These are phyloP conservation scores for Cutaneotrichosporon curvatum DNA, from an alignment of 1,284 basidiomycete species.

Conservation along the genomic window DNA sequence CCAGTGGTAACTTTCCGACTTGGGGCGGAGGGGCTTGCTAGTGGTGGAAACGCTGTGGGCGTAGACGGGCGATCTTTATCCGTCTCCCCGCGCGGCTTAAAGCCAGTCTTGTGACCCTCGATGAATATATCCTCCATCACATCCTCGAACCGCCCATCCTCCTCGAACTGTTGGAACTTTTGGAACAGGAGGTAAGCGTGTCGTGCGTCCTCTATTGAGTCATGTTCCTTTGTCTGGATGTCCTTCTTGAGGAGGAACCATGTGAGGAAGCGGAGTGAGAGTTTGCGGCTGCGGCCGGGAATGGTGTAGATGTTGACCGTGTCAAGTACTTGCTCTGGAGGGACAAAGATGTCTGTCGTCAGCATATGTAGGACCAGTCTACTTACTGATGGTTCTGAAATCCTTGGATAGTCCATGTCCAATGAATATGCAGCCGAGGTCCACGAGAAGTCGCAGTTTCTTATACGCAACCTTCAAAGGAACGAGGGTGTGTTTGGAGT, in stretches of 20 bases:
- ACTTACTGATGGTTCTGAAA: conserved; percentile 93
- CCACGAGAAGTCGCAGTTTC: conserved; percentile 89
- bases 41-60: background rate
- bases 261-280: conserved; percentile 87
- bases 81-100: conserved; percentile 13
- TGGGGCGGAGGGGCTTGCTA: too few species aligned
- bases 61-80: conserved; percentile 5
- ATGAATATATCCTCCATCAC: conserved; percentile 67
- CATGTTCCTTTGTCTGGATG: conserved; percentile 89
- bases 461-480: conserved; percentile 96
- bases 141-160: conserved; percentile 70
- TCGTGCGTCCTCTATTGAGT: conserved; percentile 92
- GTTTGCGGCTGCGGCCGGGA: conserved; percentile 68
- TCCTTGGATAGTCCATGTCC: conserved; percentile 99
- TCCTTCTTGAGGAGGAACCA: conserved; percentile 87
- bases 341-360: conserved; percentile 83
- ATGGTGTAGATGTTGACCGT: conserved; percentile 93
- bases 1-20: too few species aligned
- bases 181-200: conserved; percentile 83
- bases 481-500: conserved; percentile 81
- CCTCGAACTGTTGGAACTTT: conserved; percentile 70
- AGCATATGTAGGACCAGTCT: background rate
- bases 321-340: conserved; percentile 89
- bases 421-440: conserved; percentile 92
- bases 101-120: conserved; percentile 46